These are phyloP conservation scores for Caryocar brasiliense DNA, from an alignment of 441 rosid species.

Conservation along the genomic window DNA sequence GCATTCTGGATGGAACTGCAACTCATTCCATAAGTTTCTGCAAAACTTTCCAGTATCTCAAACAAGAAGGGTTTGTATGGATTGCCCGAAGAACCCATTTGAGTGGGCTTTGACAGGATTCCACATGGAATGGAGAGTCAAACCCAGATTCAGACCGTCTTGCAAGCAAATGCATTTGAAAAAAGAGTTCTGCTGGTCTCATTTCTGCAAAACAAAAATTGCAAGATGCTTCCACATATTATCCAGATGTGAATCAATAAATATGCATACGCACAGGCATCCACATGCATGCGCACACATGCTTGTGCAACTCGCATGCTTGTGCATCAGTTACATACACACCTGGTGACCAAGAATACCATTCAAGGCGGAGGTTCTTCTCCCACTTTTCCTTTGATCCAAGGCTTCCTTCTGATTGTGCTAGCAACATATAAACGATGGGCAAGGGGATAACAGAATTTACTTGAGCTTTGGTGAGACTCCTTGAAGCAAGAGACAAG, in stretches of 20 bases:
- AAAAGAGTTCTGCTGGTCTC: constrained; percentile 83
- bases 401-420: constrained; percentile 89
- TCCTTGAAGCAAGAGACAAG: constrained; percentile 51
- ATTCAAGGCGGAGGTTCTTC: constrained; percentile 70
- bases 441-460: constrained; percentile 49
- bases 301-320: too few species aligned
- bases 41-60: constrained; percentile 74
- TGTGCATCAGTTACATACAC: too few species aligned
- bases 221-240: too few species aligned
- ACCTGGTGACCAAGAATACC: constrained; percentile 97
- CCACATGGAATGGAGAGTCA: constrained; percentile 34
- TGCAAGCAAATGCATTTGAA: constrained; percentile 92
- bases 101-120: constrained; percentile 51
- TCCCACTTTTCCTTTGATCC: constrained; percentile 71
- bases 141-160: constrained; percentile 27
- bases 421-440: constrained; percentile 50
- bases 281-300: neutral
- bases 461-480: constrained; percentile 51
- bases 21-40: constrained; percentile 26
- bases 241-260: too few species aligned
- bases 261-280: neutral
- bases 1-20: neutral
- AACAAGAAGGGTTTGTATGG: constrained; percentile 71
- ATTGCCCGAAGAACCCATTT: constrained; percentile 90
- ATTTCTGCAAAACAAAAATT: constrained; percentile 47